Conservation (phyloP, 202 grass and related monocot genomes). For the Elaeis oleifera region DNA sequence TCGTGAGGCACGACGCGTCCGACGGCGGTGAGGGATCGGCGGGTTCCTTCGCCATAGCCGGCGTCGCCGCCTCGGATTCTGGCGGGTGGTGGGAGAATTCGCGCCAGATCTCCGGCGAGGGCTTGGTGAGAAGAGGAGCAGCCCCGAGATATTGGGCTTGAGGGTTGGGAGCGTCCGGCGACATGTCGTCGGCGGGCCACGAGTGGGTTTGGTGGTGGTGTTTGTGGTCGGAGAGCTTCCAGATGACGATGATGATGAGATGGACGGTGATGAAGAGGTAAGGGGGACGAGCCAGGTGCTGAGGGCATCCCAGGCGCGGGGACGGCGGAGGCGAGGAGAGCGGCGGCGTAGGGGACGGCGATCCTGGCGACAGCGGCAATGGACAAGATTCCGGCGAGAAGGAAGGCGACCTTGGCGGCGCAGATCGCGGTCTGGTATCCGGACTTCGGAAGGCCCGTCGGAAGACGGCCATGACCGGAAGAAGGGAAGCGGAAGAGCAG, state of each 20-base stretch:
- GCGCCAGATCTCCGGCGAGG: background rate
- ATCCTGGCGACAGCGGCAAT: background rate
- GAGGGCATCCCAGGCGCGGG: background rate
- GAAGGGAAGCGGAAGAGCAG: too few species aligned
- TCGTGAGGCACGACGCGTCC: too few species aligned
- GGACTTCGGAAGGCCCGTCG: too few species aligned
- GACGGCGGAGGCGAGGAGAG: background rate
- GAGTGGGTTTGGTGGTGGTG: background rate
- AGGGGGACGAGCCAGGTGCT: background rate
- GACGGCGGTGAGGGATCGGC: background rate
- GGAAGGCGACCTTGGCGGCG: background rate
- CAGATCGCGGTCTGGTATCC: too few species aligned
- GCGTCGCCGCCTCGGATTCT: background rate
- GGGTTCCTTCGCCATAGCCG: background rate
- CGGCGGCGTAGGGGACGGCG: background rate
- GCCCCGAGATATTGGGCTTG: background rate
- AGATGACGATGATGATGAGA: constrained; percentile 15
- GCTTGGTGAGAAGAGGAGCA: background rate
- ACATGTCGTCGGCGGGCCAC: background rate
- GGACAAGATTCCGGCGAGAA: background rate
- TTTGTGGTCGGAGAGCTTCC: constrained; percentile 19
- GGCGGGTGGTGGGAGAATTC: background rate
- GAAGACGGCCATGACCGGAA: too few species aligned
- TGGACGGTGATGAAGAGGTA: constrained; percentile 9
- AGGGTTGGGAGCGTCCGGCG: background rate